These are phyloP conservation scores for Ananas comosus DNA, from an alignment of 176 grass and related monocot genomes.

Conservation along the genomic window DNA sequence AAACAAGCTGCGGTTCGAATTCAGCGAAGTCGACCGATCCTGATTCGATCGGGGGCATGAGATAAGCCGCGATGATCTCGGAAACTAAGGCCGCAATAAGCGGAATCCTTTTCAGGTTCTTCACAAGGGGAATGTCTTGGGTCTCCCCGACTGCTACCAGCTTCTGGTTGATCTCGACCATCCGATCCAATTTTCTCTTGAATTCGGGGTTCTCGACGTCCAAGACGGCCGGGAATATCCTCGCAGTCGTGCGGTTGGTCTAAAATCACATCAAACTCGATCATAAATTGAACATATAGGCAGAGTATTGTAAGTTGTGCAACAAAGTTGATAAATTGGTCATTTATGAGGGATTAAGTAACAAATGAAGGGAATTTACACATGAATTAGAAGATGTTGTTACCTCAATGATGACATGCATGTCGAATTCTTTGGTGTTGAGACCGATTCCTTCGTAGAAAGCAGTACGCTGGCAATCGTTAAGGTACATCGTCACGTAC, in stretches of 20 bases:
- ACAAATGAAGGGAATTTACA: neutral
- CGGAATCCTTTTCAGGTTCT: constrained; percentile 90
- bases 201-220: constrained; percentile 96
- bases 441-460: constrained; percentile 97
- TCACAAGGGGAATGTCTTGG: constrained; percentile 48
- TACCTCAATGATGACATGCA: constrained; percentile 99
- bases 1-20: constrained; percentile 80
- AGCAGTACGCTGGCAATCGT: constrained; percentile 73
- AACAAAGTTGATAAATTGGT: too few species aligned
- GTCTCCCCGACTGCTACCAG: constrained; percentile 38
- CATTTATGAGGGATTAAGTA: too few species aligned
- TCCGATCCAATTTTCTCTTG: constrained; percentile 85
- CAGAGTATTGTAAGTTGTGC: too few species aligned
- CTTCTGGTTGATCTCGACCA: constrained; percentile 78
- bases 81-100: constrained; percentile 58
- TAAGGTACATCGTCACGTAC: constrained; percentile 99
- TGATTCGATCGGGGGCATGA: constrained; percentile 85
- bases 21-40: constrained; percentile 91
- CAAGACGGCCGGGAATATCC: constrained; percentile 89
- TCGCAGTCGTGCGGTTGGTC: constrained; percentile 87
- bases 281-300: neutral
- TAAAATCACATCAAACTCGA: constrained; percentile 17
- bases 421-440: constrained; percentile 91
- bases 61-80: constrained; percentile 74
- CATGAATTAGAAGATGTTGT: neutral